These are phyloP conservation scores for Thraustochytrium aureum DNA, from an alignment of 352 stramenopile genomes.

Conservation along the genomic window DNA sequence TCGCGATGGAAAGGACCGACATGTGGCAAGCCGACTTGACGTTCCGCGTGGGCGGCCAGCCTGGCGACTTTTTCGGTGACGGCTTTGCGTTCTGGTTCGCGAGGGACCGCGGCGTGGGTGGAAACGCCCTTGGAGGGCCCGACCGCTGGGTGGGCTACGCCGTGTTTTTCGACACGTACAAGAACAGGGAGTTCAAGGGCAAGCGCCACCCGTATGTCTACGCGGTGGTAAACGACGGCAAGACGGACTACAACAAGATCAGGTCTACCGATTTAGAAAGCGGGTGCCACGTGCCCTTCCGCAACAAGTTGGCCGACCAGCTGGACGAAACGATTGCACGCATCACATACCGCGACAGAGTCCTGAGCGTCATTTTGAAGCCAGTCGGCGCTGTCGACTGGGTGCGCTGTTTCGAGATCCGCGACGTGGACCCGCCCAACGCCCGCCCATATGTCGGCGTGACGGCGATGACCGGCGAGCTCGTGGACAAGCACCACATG, in stretches of 20 bases:
- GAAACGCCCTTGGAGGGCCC: slow-evolving; percentile 43
- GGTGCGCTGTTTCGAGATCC: slow-evolving; percentile 39
- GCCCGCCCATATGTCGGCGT: slow-evolving; percentile 21
- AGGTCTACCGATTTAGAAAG: slow-evolving; percentile 26
- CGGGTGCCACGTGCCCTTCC: slow-evolving; percentile 52
- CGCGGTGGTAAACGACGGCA: slow-evolving; percentile 37
- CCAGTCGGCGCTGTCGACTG: slow-evolving; percentile 44
- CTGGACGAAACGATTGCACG: slow-evolving; percentile 45
- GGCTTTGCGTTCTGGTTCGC: slow-evolving; percentile 51
- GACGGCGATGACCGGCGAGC: slow-evolving; percentile 52
- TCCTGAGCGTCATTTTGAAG: slow-evolving; percentile 36
- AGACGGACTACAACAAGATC: slow-evolving; percentile 41
- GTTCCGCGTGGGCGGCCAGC: slow-evolving; percentile 46
- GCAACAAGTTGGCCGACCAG: slow-evolving; percentile 6
- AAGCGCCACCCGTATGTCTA: slow-evolving; percentile 55
- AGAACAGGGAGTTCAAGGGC: slow-evolving; percentile 52
- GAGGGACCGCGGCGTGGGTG: slow-evolving; percentile 27
- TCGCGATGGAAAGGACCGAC: slow-evolving; percentile 3
- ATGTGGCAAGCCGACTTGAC: slow-evolving; percentile 51
- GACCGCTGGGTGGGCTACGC: slow-evolving; percentile 31
- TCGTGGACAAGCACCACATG: slow-evolving; percentile 56
- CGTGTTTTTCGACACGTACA: slow-evolving; percentile 56
- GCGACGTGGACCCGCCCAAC: not conserved
- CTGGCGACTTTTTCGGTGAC: slow-evolving; percentile 45
- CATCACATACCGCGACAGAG: slow-evolving; percentile 36